These are phyloP conservation scores for Brassica cretica DNA, from an alignment of 345 rosid species.

Conservation along the genomic window DNA sequence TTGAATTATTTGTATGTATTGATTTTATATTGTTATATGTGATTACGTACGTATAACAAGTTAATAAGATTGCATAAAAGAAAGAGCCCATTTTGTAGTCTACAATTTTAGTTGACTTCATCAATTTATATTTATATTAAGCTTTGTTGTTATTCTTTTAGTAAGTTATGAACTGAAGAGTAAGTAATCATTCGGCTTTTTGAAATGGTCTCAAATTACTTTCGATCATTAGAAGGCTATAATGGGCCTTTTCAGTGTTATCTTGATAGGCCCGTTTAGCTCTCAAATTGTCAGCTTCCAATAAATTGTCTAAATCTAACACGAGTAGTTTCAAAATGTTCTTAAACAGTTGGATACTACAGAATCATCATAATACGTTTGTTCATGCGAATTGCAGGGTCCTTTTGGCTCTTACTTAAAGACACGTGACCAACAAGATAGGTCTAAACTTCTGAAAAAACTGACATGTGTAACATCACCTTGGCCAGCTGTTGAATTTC, in stretches of 20 bases:
- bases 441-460: not conserved
- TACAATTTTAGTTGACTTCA: constrained; percentile 10
- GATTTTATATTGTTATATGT: not conserved
- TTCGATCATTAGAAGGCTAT: not conserved
- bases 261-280: not conserved
- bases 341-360: not conserved
- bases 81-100: not conserved
- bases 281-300: not conserved
- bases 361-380: constrained; percentile 17
- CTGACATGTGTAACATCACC: constrained; percentile 14
- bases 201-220: not conserved
- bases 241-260: not conserved
- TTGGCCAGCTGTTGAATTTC: constrained; percentile 10
- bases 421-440: constrained; percentile 17
- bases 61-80: constrained; percentile 10
- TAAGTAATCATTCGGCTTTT: not conserved
- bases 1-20: not conserved
- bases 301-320: not conserved
- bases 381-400: constrained; percentile 1
- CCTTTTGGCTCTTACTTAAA: not conserved
- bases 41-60: constrained; percentile 25
- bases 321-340: not conserved
- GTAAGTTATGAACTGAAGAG: not conserved
- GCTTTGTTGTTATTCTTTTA: not conserved
- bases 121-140: not conserved